Base-by-base conservation (phyloP, 2,329 filamentous ascomycete species). In the Cytospora mali region DNA sequence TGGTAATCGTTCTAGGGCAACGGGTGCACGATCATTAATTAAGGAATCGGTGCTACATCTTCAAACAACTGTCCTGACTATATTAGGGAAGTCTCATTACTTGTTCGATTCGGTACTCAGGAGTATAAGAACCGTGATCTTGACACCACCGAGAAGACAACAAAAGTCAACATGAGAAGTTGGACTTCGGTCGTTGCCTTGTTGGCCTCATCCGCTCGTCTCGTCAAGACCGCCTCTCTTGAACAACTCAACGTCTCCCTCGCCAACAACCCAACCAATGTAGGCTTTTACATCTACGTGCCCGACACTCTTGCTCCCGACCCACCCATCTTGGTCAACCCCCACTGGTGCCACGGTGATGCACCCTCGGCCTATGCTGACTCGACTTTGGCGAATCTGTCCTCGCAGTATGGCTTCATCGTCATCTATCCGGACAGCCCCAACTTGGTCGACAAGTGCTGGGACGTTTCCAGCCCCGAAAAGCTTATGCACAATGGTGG, bases 331-430 rank as follows among this genome's bases (percentile, higher is more conserved):
- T 74, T 86, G 14, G 81, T 86, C 35, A 84, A 81, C 64, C 79
- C 81, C 39, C 81, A 86, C 75, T 85, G 81, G 77, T 88, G 85
- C 73, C 77, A 79, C 54, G 84, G 85, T 28, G 79, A 79, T 3
- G 85, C 81, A 3, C 71, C 76, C 39, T 78, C 78, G 2, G 81
- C 79, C 68, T 84, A 80, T 72, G 71, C 69, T 4, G 77, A 76
- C 33, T 82, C 81, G 6, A 80, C 81, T 14, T 88, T 84, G 71
- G 80, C 82, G 23, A 75, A 75, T 1, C 74, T 85, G 13, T 81
- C 85, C 6, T 80, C 82, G 64, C 69, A 75, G 52, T 76, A 85
- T 59, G 84, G 83, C 48, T 85, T 82, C 74, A 81, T 87, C 61
- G 71, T 73, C 58, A 77, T 78, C 68, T 79, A 78, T 66, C 77